Evolutionary conservation across 2,329 filamentous ascomycete species (phyloP).

Genomic region (Xylaria sp.): DNA sequence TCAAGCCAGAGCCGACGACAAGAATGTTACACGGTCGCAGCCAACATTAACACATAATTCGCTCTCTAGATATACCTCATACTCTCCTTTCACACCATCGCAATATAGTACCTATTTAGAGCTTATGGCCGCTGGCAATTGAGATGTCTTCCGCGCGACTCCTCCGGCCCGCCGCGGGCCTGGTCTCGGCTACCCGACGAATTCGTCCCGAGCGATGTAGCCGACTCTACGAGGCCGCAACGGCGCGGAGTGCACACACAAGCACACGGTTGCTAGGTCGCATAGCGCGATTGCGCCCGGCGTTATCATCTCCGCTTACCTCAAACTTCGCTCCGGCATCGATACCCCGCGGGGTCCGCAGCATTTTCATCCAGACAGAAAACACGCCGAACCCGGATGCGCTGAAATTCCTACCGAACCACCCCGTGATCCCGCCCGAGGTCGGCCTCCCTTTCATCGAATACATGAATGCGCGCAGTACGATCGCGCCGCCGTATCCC

Average conservation of each 20-base stretch:
- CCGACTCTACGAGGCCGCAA: constrained; percentile 40
- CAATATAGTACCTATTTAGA: not conserved
- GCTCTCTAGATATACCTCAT: not conserved
- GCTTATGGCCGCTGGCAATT: constrained; percentile 5
- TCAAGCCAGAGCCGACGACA: not conserved
- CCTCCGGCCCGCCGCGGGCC: constrained; percentile 43
- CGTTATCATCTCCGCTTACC: constrained; percentile 13
- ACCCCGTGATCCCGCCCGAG: constrained; percentile 79
- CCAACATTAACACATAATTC: constrained; percentile 1
- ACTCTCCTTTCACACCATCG: not conserved
- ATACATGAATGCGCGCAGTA: constrained; percentile 88
- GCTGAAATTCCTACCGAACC: constrained; percentile 94
- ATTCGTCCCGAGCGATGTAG: constrained; percentile 34
- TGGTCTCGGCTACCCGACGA: constrained; percentile 43
- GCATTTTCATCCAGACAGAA: constrained; percentile 98
- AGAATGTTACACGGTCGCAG: not conserved
- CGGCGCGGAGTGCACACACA: constrained; percentile 45
- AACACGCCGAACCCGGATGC: constrained; percentile 94
- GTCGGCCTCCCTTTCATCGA: constrained; percentile 85
- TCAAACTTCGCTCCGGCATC: constrained; percentile 34
- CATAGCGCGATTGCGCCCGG: constrained; percentile 37
- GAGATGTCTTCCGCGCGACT: constrained; percentile 44
- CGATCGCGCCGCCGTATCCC: constrained; percentile 86
- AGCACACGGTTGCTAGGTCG: constrained; percentile 42
- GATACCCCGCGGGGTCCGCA: constrained; percentile 62